Evolutionary conservation across 2,329 filamentous ascomycete species (phyloP).

Genomic region (Talaromyces atroroseus): DNA sequence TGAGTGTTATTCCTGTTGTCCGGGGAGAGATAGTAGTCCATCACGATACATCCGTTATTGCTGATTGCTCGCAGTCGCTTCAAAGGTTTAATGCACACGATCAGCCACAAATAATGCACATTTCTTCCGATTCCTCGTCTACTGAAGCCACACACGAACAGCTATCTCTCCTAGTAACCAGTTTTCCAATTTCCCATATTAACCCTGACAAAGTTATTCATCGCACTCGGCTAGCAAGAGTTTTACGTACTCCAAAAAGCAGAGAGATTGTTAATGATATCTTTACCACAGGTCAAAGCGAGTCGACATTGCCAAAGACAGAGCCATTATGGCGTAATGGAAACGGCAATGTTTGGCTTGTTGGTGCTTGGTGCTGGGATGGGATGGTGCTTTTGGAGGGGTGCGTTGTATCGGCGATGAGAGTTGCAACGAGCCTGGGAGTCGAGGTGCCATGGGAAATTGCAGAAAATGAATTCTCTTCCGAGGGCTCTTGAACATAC

Average conservation of each 20-base stretch:
- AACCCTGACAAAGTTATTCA: conserved; percentile 40
- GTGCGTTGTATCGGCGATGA: conserved; percentile 55
- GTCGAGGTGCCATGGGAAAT: conserved; percentile 37
- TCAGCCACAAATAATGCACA: conserved; percentile 17
- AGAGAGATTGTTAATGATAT: conserved; percentile 45
- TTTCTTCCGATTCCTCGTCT: conserved; percentile 25
- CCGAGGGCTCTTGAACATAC: not conserved
- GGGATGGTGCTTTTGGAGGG: conserved; percentile 59
- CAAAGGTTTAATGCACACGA: not conserved
- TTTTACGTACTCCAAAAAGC: conserved; percentile 48
- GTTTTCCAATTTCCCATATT: conserved; percentile 41
- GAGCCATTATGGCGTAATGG: conserved; percentile 47
- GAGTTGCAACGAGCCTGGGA: conserved; percentile 49
- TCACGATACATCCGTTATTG: conserved; percentile 24
- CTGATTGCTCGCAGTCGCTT: conserved; percentile 10
- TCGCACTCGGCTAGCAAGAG: conserved; percentile 48
- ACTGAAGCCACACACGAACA: conserved; percentile 53
- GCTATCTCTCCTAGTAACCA: conserved; percentile 50
- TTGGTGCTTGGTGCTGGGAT: conserved; percentile 60
- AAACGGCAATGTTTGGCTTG: conserved; percentile 49
- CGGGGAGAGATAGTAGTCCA: conserved; percentile 48
- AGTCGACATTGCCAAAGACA: not conserved
- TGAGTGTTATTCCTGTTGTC: conserved; percentile 45
- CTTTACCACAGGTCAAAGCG: conserved; percentile 22
- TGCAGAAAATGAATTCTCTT: not conserved